Percentiles rank a stretch among this genome's conserved stretches.
phyloP scores from a whole-genome alignment of 2,329 filamentous ascomycete genomes.

The Aurifilum marmelostoma region DNA sequence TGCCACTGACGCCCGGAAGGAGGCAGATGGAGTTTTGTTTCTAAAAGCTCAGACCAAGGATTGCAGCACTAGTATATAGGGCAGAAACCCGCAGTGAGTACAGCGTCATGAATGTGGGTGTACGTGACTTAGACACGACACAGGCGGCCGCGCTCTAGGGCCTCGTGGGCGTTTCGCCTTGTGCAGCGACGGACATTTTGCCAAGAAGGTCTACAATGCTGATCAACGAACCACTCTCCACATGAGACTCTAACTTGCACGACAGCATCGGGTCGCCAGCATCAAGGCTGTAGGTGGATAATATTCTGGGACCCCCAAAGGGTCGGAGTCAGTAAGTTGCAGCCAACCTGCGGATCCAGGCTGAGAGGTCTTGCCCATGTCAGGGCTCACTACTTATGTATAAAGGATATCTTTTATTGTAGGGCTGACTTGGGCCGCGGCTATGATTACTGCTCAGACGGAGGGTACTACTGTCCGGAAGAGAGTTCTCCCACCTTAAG shows the following conservation, averaged over 20 bases:
- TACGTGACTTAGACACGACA: not conserved
- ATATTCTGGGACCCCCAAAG: not conserved
- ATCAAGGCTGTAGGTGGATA: not conserved
- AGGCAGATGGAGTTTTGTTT: no score
- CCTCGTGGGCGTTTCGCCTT: slow-evolving; percentile 4
- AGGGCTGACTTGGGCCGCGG: not conserved
- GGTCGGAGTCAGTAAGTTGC: no score
- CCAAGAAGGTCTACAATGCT: not conserved
- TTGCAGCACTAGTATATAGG: not conserved
- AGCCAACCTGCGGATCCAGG: no score
- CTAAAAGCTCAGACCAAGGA: no score
- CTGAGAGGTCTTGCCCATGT: no score
- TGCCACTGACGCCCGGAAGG: not conserved
- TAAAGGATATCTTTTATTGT: not conserved
- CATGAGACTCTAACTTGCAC: not conserved
- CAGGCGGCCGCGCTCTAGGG: slow-evolving; percentile 4
- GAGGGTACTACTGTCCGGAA: not conserved
- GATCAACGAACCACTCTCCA: not conserved
- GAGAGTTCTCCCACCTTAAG: not conserved
- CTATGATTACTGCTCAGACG: not conserved
- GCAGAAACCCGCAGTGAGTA: not conserved
- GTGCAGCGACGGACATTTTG: not conserved
- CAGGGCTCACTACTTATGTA: not conserved
- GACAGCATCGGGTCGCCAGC: not conserved
- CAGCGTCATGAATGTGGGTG: not conserved